Evolutionary conservation across 495 filamentous ascomycete genomes (phyloP), one percentile per base, ranked within the genome.

Genomic region (Hypomontagnella monticulosa): DNA sequence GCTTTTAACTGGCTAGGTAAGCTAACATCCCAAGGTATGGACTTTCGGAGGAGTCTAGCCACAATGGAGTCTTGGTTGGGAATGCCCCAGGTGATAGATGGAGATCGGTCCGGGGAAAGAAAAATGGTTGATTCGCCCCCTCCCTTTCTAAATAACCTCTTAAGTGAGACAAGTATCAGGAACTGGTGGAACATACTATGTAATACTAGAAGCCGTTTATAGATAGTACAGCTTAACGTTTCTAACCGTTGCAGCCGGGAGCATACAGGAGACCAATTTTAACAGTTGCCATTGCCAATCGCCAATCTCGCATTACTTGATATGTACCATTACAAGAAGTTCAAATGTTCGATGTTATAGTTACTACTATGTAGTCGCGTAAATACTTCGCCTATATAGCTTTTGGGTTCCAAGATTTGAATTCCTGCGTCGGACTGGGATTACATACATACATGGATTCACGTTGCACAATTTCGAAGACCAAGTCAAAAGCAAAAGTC

Each of bases 101-200:
- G 12, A 46, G 40, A 11, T 36, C 40, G 8, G 53, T n/a, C 15
- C 33, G 12, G 43, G 43, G 37, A 43, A 40, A 27, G 33, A 46
- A 43, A 40, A 30, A 33, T 42, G 44, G 40, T 49, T 27, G 56
- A 48, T 49, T 36, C 48, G 19, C 20, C 20, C 34, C 40, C 10
- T 33, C 53, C 61, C 47, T 57, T 44, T 40, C 12, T 16, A 12
- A 15, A 12, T 23, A 63, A 44, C 16, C 37, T 32, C 34, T 19
- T 9, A 33, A 9, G 37, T 34, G 55, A 65, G 62, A 59, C 62
- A 65, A 43, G 14, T 11, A 44, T 9, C 18, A 37, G 41, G 14
- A 44, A 33, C 4, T 4, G n/a, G 63, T 67, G 57, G 27, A 57
- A 67, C 57, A 67, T 2, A 27, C 23, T 27, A 27, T 27, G 23